Conservation (phyloP, 2,329 filamentous ascomycete species). For the Orbilia quercus region DNA sequence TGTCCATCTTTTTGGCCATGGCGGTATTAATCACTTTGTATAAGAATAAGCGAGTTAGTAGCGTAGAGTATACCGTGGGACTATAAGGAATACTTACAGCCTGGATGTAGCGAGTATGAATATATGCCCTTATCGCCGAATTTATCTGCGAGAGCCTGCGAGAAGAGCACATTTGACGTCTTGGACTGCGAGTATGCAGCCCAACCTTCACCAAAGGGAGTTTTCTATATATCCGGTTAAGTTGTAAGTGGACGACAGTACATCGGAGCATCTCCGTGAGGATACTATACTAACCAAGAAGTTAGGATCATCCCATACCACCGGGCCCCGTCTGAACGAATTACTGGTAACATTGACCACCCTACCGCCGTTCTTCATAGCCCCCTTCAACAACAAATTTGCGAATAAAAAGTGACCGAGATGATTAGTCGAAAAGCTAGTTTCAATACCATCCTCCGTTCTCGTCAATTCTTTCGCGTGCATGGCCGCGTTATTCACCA, state of each 20-base stretch:
- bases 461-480: constrained; percentile 58
- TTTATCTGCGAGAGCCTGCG: constrained; percentile 63
- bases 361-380: constrained; percentile 55
- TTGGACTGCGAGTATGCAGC: constrained; percentile 68
- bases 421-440: constrained; percentile 63
- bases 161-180: constrained; percentile 67
- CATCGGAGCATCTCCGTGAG: too few species aligned
- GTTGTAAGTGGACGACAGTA: too few species aligned
- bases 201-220: constrained; percentile 63
- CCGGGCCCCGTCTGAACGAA: constrained; percentile 64
- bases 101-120: constrained; percentile 65
- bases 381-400: constrained; percentile 62
- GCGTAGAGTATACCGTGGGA: neutral
- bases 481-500: constrained; percentile 65
- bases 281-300: constrained; percentile 62
- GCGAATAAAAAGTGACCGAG: constrained; percentile 64
- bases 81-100: constrained; percentile 56
- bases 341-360: constrained; percentile 66
- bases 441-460: constrained; percentile 63
- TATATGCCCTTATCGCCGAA: constrained; percentile 61
- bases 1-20: constrained; percentile 59
- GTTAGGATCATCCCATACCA: constrained; percentile 66
- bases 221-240: constrained; percentile 30
- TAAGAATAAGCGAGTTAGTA: neutral
- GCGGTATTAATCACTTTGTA: constrained; percentile 53